phyloP scores from a whole-genome alignment of 2,329 filamentous ascomycete genomes.

The Penicillium aurantiogriseum region DNA sequence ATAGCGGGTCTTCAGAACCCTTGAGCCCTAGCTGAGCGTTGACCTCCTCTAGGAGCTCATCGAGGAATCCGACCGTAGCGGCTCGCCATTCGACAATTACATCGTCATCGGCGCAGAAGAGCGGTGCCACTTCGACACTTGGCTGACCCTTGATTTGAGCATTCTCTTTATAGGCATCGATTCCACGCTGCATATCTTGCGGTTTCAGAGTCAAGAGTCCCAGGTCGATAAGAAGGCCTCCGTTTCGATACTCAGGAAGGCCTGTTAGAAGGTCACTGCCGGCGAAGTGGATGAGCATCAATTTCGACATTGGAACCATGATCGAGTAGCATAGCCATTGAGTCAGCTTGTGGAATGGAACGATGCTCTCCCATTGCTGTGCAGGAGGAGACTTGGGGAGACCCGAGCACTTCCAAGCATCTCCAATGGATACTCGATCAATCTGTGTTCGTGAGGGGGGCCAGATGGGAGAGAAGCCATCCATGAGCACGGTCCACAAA shows the following conservation, averaged over 20 bases:
- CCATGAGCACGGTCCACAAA: conserved; percentile 87
- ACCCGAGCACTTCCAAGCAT: conserved; percentile 86
- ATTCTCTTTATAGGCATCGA: conserved; percentile 68
- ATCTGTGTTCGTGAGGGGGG: conserved; percentile 80
- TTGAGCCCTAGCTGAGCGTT: conserved; percentile 66
- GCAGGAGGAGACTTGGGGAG: conserved; percentile 70
- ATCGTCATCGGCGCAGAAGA: conserved; percentile 71
- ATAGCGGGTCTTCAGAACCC: conserved; percentile 65
- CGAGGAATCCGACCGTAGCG: conserved; percentile 70
- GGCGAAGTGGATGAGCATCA: conserved; percentile 77
- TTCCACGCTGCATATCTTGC: conserved; percentile 66
- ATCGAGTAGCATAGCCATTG: conserved; percentile 94
- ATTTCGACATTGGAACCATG: conserved; percentile 82
- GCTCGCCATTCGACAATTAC: conserved; percentile 79
- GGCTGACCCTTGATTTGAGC: conserved; percentile 69
- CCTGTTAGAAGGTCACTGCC: conserved; percentile 81
- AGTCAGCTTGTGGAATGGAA: conserved; percentile 90
- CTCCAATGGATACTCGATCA: conserved; percentile 81
- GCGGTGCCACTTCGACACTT: conserved; percentile 70
- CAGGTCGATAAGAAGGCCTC: conserved; percentile 80
- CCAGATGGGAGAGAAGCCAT: conserved; percentile 84
- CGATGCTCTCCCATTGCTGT: conserved; percentile 73
- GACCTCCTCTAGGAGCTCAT: conserved; percentile 68
- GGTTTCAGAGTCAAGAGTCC: conserved; percentile 75
- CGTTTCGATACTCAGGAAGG: conserved; percentile 88